Conservation (phyloP, 1,284 basidiomycete species). For the Polyporus tsugae region DNA sequence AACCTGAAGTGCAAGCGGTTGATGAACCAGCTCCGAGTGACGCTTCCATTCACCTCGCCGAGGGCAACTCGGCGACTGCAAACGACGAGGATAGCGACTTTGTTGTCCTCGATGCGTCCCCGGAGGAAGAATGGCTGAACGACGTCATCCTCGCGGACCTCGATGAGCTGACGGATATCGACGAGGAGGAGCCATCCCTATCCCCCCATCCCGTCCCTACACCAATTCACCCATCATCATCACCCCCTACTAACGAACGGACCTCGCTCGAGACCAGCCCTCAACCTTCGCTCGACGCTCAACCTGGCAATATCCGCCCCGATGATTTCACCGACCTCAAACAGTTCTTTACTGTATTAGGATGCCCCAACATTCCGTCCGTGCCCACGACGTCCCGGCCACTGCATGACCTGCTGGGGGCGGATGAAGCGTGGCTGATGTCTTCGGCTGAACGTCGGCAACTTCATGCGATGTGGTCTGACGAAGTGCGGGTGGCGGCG, state of each 20-base stretch:
- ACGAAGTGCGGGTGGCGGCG: constrained; percentile 35
- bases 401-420: constrained; percentile 27
- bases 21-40: background rate
- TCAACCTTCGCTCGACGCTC: background rate
- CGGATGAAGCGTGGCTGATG: constrained; percentile 38
- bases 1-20: background rate
- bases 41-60: background rate
- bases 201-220: background rate
- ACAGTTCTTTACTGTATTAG: constrained; percentile 36
- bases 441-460: constrained; percentile 36
- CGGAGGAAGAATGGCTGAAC: constrained; percentile 33
- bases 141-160: constrained; percentile 14
- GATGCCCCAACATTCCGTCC: constrained; percentile 33
- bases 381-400: constrained; percentile 26
- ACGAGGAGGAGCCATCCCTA: constrained; percentile 3
- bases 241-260: background rate
- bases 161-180: constrained; percentile 29
- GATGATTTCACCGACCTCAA: constrained; percentile 40
- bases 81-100: constrained; percentile 21
- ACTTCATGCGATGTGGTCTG: constrained; percentile 35
- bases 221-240: background rate
- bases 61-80: background rate
- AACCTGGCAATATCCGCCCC: constrained; percentile 19
- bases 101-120: constrained; percentile 20
- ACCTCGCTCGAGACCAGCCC: background rate